Conservation (phyloP, 257 asterid genomes). For the Primulina eburnea region DNA sequence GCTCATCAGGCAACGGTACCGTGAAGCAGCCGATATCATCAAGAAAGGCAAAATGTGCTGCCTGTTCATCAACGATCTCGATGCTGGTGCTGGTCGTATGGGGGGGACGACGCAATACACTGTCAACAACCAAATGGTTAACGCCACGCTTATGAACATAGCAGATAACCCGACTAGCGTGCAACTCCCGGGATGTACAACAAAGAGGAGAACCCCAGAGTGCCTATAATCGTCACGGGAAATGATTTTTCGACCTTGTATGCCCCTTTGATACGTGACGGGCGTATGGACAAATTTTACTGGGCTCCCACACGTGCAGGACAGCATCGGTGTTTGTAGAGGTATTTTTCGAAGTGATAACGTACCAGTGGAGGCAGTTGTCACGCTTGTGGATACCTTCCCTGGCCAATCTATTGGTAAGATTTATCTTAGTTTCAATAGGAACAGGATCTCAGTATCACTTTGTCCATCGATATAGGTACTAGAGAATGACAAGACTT, state of each 20-base stretch:
- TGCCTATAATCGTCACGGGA: slow-evolving; percentile 58
- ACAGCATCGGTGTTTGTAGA: slow-evolving; percentile 53
- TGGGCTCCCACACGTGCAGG: slow-evolving; percentile 72
- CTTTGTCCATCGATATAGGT: neutral
- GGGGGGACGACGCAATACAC: slow-evolving; percentile 74
- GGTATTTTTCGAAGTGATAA: slow-evolving; percentile 54
- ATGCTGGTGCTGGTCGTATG: slow-evolving; percentile 62
- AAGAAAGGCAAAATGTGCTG: slow-evolving; percentile 54
- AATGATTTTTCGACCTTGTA: slow-evolving; percentile 59
- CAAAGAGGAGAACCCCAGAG: slow-evolving; percentile 63
- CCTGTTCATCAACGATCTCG: slow-evolving; percentile 65
- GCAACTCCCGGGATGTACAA: slow-evolving; percentile 76
- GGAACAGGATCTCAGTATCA: no score
- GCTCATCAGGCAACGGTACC: slow-evolving; percentile 51
- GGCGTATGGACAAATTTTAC: slow-evolving; percentile 69
- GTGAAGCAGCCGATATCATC: slow-evolving; percentile 55
- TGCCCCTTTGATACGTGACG: slow-evolving; percentile 65
- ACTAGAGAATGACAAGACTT: no score
- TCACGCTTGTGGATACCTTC: slow-evolving; percentile 53
- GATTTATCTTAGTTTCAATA: neutral
- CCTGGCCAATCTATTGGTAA: slow-evolving; percentile 66
- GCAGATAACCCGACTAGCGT: slow-evolving; percentile 64
- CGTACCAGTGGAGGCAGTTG: slow-evolving; percentile 30
- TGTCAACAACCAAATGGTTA: slow-evolving; percentile 68
- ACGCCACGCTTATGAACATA: slow-evolving; percentile 72